Evolutionary conservation across 2,329 filamentous ascomycete species (phyloP).

Genomic region (Atkinsonella texensis): DNA sequence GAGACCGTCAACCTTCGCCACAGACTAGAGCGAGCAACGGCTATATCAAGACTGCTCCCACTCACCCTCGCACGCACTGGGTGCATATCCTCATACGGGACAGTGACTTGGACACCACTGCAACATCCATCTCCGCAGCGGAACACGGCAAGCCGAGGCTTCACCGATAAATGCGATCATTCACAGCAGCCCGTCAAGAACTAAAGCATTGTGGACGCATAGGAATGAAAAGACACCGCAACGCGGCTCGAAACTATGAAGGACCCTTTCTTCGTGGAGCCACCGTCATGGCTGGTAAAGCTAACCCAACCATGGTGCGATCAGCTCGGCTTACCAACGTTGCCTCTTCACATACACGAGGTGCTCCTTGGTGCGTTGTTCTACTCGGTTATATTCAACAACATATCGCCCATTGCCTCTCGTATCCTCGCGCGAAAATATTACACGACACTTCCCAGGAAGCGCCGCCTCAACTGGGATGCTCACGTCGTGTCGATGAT

Average conservation of each 20-base stretch:
- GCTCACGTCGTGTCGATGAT: constrained; percentile 76
- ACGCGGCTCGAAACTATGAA: constrained; percentile 39
- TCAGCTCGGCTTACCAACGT: constrained; percentile 46
- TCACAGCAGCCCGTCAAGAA: background rate
- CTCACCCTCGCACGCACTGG: no score
- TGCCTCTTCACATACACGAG: constrained; percentile 70
- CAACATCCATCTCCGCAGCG: background rate
- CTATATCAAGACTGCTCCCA: no score
- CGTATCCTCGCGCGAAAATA: constrained; percentile 45
- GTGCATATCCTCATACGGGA: no score
- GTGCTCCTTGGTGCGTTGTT: constrained; percentile 51
- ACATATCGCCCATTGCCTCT: constrained; percentile 57
- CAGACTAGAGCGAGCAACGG: no score
- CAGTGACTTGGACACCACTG: background rate
- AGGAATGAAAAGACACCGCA: background rate
- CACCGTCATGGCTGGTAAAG: constrained; percentile 43
- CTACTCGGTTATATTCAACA: constrained; percentile 56
- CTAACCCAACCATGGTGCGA: constrained; percentile 54
- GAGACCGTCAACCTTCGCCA: no score
- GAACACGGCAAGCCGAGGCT: background rate
- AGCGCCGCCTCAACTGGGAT: constrained; percentile 65
- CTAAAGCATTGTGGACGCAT: background rate
- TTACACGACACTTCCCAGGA: constrained; percentile 53
- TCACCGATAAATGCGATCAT: background rate
- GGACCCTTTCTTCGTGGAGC: constrained; percentile 58